These are phyloP conservation scores for Cladophialophora exuberans DNA, from an alignment of 2,329 filamentous ascomycete species.

Conservation along the genomic window DNA sequence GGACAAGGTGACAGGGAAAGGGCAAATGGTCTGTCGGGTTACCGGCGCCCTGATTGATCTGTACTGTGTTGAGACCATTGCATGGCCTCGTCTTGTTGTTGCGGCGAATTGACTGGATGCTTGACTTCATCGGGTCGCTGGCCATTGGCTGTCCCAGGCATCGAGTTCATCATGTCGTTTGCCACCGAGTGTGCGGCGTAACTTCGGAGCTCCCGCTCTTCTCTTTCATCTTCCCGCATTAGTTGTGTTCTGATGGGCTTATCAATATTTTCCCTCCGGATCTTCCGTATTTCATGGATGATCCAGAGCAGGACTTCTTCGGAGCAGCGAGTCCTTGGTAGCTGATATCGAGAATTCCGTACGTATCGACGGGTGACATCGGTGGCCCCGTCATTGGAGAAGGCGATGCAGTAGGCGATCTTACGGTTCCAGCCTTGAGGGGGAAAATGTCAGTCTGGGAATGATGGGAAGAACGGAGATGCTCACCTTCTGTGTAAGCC, in stretches of 20 bases:
- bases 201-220: constrained; percentile 50
- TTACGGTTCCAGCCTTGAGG: constrained; percentile 82
- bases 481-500: constrained; percentile 80
- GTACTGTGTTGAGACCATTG: constrained; percentile 25
- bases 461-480: background rate
- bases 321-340: constrained; percentile 76
- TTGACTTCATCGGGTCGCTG: constrained; percentile 44
- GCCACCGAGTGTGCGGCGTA: constrained; percentile 51
- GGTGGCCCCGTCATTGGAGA: constrained; percentile 81
- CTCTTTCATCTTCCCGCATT: constrained; percentile 52
- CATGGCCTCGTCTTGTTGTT: constrained; percentile 31
- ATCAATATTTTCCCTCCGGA: constrained; percentile 79
- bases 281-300: constrained; percentile 84
- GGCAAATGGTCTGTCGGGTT: background rate
- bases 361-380: constrained; percentile 71
- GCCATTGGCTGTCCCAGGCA: constrained; percentile 38
- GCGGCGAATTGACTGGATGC: constrained; percentile 39
- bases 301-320: constrained; percentile 92
- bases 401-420: constrained; percentile 95
- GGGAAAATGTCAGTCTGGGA: constrained; percentile 7
- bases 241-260: constrained; percentile 72
- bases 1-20: background rate
- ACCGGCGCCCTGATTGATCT: constrained; percentile 17
- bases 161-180: constrained; percentile 48
- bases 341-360: constrained; percentile 54